phyloP scores from a whole-genome alignment of 2,329 filamentous ascomycete species.

The Hypoxylon rubiginosum region DNA sequence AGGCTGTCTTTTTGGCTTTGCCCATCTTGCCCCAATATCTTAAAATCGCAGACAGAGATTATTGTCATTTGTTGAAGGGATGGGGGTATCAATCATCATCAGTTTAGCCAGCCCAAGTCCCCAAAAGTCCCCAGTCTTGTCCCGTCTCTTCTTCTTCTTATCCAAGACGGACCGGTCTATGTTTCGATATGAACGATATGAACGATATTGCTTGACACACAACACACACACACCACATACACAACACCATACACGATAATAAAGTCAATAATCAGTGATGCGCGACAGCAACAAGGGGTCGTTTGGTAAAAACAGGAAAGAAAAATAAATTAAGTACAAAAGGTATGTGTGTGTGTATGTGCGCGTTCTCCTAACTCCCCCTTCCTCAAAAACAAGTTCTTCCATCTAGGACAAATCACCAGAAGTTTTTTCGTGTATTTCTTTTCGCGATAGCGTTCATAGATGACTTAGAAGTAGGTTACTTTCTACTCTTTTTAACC shows the following conservation, averaged over 20 bases:
- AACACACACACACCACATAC: constrained; percentile 13
- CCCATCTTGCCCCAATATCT: neutral
- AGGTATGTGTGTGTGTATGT: constrained; percentile 14
- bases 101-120: too few relatives aligned
- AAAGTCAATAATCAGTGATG: neutral
- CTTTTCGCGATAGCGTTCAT: neutral
- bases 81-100: too few relatives aligned
- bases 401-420: neutral
- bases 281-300: neutral
- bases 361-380: constrained; percentile 3
- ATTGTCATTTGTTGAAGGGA: too few relatives aligned
- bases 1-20: neutral
- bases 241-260: constrained; percentile 22
- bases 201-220: constrained; percentile 6
- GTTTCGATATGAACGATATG: constrained; percentile 26
- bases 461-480: too few relatives aligned
- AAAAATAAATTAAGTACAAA: constrained; percentile 33
- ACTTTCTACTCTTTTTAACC: constrained; percentile 23
- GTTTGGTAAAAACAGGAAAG: constrained; percentile 16
- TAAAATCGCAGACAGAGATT: too few relatives aligned
- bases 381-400: neutral
- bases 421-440: neutral
- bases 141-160: too few relatives aligned
- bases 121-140: too few relatives aligned
- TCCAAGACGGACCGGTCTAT: constrained; percentile 23